Evolutionary conservation across 2,329 filamentous ascomycete genomes (phyloP), one percentile per base, ranked within the genome.

Genomic region (Colletotrichum chrysophilum): DNA sequence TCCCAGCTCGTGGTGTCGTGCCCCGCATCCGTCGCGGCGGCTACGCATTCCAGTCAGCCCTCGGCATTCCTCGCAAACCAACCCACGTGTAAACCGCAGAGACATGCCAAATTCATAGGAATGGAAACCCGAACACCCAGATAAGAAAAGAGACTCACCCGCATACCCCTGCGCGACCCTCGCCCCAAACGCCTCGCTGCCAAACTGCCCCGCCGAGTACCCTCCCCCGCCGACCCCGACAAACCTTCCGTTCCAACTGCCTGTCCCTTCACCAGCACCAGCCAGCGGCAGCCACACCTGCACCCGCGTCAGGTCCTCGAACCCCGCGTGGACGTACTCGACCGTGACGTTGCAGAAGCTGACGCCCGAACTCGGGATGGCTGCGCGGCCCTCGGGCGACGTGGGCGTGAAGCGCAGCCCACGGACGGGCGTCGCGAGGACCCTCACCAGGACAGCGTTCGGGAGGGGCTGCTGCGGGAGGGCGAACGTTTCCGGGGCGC

Each of bases 161-260:
- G 74, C 74, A 70, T 76, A 76, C 5, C 74, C 74, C 55, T 66
- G 56, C 36, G 74, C 74, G 26, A 76, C 16, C 28, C 58, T 76
- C 21, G 21, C 66, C 12, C 74, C 74, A 12, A 75, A 43, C 18
- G 55, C 52, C 34, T 76, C 74, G 43, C 74, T 71, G 21, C 74
- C 74, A 34, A 76, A 76, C 38, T 75, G 71, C 30, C 82, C 81
- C 1, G 83, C 80, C 9, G 74, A 73, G 43, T 70, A 84, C 3
- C 82, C 83, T 12, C 81, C 81, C 10, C 83, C 83, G 3, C 83
- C 83, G 14, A 82, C 69, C 3, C 78, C 81, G 26, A 82, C 78
- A 12, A 84, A 77, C 21, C 83, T 77, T 1, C 77, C 78, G 67
- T 84, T 85, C 81, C 82, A 85, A 14, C 58, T 36, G 3, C 70